Percentiles rank a stretch among this genome's conserved stretches.
Evolutionary conservation across 2,329 filamentous ascomycete genomes (phyloP).

Genomic region (Volutella citrinella): DNA sequence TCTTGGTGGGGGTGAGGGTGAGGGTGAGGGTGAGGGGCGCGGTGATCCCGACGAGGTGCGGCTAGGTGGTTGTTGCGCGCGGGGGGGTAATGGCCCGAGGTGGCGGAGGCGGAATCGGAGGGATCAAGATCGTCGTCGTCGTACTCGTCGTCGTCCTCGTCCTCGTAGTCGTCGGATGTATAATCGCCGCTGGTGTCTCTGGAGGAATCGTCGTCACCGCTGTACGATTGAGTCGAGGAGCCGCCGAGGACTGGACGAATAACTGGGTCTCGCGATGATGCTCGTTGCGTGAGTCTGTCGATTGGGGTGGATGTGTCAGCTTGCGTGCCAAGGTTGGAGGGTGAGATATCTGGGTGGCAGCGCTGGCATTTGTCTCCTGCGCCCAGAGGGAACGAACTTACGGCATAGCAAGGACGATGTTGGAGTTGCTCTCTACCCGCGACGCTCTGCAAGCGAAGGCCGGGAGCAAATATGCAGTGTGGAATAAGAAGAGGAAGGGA

Average conservation of each 20-base stretch:
- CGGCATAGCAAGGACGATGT: slow-evolving; percentile 40
- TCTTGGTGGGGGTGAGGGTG: slow-evolving; percentile 33
- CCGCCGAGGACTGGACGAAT: slow-evolving; percentile 19
- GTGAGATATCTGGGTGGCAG: no score
- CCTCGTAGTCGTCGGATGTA: slow-evolving; percentile 36
- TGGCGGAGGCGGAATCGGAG: slow-evolving; percentile 55
- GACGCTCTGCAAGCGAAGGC: slow-evolving; percentile 43
- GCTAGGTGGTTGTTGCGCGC: slow-evolving; percentile 33
- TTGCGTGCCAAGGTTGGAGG: no score
- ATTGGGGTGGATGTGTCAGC: no score
- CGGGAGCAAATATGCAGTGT: slow-evolving; percentile 40
- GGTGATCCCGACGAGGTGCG: slow-evolving; percentile 29
- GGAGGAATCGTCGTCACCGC: slow-evolving; percentile 40
- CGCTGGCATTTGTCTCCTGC: no score
- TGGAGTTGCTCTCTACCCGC: slow-evolving; percentile 42
- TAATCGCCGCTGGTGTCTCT: slow-evolving; percentile 26
- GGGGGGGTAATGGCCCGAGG: slow-evolving; percentile 13
- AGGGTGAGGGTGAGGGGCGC: slow-evolving; percentile 32
- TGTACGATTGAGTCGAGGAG: slow-evolving; percentile 33
- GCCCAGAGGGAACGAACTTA: slow-evolving; percentile 39
- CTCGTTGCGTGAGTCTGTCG: slow-evolving; percentile 26
- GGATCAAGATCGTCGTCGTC: slow-evolving; percentile 52
- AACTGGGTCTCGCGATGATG: slow-evolving; percentile 21
- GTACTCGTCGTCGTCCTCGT: slow-evolving; percentile 36
- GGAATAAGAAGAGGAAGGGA: slow-evolving; percentile 16